Conservation (phyloP, 176 grass and related monocot species). For the Oryza nivara region DNA sequence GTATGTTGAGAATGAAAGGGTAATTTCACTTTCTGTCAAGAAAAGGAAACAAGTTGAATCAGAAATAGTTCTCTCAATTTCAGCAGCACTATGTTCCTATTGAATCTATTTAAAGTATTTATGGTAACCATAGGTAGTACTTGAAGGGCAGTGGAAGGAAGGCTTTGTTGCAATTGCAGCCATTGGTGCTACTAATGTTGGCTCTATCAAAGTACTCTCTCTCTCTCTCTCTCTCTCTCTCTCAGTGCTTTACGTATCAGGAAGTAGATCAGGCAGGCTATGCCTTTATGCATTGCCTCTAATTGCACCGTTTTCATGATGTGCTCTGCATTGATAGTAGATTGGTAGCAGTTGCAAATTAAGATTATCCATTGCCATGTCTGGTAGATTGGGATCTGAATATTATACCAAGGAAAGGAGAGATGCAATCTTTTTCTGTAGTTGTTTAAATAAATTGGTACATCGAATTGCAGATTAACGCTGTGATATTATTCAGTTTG, state of each 20-base stretch:
- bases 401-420: neutral
- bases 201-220: conserved; percentile 69
- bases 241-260: neutral
- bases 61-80: conserved; percentile 3
- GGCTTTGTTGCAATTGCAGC: conserved; percentile 78
- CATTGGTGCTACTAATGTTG: conserved; percentile 84
- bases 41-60: neutral
- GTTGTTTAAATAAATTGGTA: neutral
- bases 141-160: conserved; percentile 78
- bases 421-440: neutral
- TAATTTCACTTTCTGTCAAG: conserved; percentile 39
- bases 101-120: conserved; percentile 22
- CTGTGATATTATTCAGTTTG: neutral
- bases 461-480: too few species aligned
- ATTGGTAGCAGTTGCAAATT: neutral
- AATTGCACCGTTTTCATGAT: neutral
- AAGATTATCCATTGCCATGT: neutral
- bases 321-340: neutral
- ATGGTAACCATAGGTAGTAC: conserved; percentile 60
- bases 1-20: conserved; percentile 87
- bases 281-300: neutral
- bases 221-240: neutral
- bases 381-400: neutral
- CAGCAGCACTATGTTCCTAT: neutral
- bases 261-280: neutral